Evolutionary conservation across 495 filamentous ascomycete species (phyloP).

Genomic region (Penicillium lagena): DNA sequence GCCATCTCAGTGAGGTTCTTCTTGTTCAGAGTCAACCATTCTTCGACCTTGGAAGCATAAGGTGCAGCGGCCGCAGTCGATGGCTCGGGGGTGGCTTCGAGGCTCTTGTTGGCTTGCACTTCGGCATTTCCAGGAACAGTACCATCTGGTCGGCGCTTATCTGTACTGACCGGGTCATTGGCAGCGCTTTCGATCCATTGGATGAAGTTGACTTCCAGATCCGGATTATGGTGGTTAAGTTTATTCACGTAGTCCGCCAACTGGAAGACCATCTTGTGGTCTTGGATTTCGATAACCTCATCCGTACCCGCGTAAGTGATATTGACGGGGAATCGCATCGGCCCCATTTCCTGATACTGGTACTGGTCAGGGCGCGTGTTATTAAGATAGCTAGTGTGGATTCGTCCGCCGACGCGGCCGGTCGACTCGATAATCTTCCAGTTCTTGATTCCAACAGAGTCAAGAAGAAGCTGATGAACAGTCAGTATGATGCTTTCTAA

Average conservation of each 20-base stretch:
- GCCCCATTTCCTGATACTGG: conserved; percentile 64
- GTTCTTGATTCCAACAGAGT: conserved; percentile 44
- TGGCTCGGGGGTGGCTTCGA: neutral
- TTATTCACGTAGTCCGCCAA: conserved; percentile 49
- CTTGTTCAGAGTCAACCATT: too few species aligned
- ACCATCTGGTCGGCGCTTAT: conserved; percentile 43
- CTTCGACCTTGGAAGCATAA: too few species aligned
- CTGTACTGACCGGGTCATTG: conserved; percentile 45
- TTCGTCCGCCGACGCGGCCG: conserved; percentile 46
- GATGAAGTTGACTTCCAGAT: conserved; percentile 55
- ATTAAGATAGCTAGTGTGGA: conserved; percentile 53
- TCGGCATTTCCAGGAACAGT: conserved; percentile 31
- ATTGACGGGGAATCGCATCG: conserved; percentile 49
- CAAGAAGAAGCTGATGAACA: conserved; percentile 42
- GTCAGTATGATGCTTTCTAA: conserved; percentile 54
- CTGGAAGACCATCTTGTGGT: conserved; percentile 55
- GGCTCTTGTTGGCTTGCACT: conserved; percentile 15
- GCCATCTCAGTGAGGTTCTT: too few species aligned
- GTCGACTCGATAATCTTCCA: conserved; percentile 44
- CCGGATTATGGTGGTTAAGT: conserved; percentile 42
- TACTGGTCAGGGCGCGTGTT: conserved; percentile 29
- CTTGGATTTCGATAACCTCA: conserved; percentile 41
- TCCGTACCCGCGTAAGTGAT: conserved; percentile 6
- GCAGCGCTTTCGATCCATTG: conserved; percentile 51
- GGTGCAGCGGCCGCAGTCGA: too few species aligned